Base-by-base conservation (phyloP, 2,329 filamentous ascomycete species). In the Beauveria australis region DNA sequence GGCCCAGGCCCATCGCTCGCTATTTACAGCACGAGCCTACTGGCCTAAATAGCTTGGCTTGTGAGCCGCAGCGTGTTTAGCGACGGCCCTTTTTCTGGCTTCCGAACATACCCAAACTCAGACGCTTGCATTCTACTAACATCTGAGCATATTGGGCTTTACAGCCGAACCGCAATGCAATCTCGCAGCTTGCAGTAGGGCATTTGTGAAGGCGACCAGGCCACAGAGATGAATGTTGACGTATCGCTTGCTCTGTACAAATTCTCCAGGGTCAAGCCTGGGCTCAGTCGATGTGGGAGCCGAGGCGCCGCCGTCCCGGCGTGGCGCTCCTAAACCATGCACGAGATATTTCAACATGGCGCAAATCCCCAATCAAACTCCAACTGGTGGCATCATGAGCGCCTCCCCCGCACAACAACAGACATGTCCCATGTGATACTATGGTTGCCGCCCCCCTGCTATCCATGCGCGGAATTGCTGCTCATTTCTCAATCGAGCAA, bases 351-450 rank as follows among this genome's bases (percentile, higher is more conserved):
- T 55, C 41, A 30, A 47, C 41, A 24, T n/a, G 49, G 49, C 24
- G 26, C 26, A 16, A 46, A 55, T 37, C 10, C 53, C 22, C 53
- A n/a, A 12, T 18, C 33, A 30, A 53, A 41, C 48, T 33, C 28
- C 48, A 37, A 52, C 48, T 19, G 18, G n/a, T 30, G 26, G 37
- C 33, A 53, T 53, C 41, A 33, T 46, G 41, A 46, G 26, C 53
- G 40, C 53, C 53, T 55, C 53, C 53, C 53, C 53, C 53, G 53
- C 53, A 33, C 53, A 18, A 55, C 37, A n/a, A 44, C 40, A 30
- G 26, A 1, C 16, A 33, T 9, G 7, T 12, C 26, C 54, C 54
- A 57, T 49, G 54, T 57, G 54, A 57, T 30, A 24, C 14, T 16
- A 16, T 28, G 43, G 44, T 28, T 19, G 9, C 12, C 14, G 33